Base-by-base conservation (phyloP, 345 rosid species). In the Hypericum perforatum region DNA sequence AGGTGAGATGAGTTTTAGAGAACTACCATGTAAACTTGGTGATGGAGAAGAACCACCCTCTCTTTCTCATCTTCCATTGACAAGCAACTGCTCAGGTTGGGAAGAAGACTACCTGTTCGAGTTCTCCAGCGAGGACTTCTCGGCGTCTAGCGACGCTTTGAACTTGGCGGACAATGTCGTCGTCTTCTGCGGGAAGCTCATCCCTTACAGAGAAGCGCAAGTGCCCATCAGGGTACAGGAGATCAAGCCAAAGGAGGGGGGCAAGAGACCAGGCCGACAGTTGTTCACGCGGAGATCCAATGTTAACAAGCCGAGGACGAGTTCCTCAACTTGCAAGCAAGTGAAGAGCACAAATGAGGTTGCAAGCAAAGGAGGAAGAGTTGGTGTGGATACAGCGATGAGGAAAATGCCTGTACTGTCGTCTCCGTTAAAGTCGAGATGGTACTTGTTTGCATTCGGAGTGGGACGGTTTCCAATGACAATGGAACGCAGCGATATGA, bases 121-220 rank as follows among this genome's bases (percentile, higher is more conserved):
- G 79, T 82, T 82, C 71, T 66, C 43, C 49, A 71, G 67, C 39
- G 64, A 51, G 41, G 80, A 78, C 42, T 54, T 56, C 58, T 52
- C 57, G 0, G 63, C 78, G 3, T 60, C 81, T 15, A 5, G 11
- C 37, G 14, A 1, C 6, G 39, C 50, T 42, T 51, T 22, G 32
- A 22, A 22, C 32, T 22, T 59, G 14, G 37, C 54, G 2, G 61
- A 65, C 11, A 45, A 16, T n/a, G n/a, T n/a, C 52, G 52, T 74
- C 72, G 57, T 82, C 47, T 82, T 82, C 39, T 82, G 82, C 7
- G 89, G 89, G 6, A 82, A 77, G 47, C 55, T 75, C 32, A 82
- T 79, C 51, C 59, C 66, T 15, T 39, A 16, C 39, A 74, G 39
- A 52, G 64, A 57, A 39, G 65, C 58, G 8, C 47, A 43, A 9